Conservation (phyloP, 2,329 filamentous ascomycete genomes). For the Xylaria sp. region DNA sequence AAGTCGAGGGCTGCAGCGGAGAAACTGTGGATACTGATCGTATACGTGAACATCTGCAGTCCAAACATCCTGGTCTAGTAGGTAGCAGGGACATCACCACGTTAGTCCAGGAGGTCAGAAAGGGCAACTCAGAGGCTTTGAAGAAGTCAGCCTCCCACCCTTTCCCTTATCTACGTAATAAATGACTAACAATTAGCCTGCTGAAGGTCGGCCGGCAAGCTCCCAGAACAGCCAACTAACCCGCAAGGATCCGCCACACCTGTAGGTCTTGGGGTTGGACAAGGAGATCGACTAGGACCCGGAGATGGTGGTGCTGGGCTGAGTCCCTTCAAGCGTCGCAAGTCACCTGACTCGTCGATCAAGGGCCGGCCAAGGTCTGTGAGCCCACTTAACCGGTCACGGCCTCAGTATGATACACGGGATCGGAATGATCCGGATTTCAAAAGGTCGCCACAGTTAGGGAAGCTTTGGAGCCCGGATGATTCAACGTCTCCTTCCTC, state of each 20-base stretch:
- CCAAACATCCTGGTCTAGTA: conserved; percentile 12
- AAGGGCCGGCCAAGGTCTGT: conserved; percentile 19
- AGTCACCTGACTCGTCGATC: conserved; percentile 21
- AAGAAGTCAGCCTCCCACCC: conserved; percentile 13
- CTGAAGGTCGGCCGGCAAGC: conserved; percentile 7
- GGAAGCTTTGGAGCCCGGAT: conserved; percentile 32
- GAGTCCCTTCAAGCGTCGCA: conserved; percentile 22
- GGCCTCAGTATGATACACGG: conserved; percentile 21
- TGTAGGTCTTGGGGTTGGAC: conserved; percentile 7
- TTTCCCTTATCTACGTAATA: background rate
- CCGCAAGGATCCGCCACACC: background rate
- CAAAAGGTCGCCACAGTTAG: conserved; percentile 18
- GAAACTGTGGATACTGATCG: conserved; percentile 15
- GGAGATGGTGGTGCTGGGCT: conserved; percentile 14
- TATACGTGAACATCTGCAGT: conserved; percentile 18
- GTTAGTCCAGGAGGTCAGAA: conserved; percentile 18
- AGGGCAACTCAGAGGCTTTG: conserved; percentile 3
- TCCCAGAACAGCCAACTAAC: conserved; percentile 7
- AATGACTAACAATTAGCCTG: conserved; percentile 13
- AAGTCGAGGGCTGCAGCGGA: conserved; percentile 3
- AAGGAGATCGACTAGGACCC: conserved; percentile 1
- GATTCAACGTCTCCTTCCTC: conserved; percentile 12
- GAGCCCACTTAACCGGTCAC: conserved; percentile 28
- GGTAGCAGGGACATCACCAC: conserved; percentile 2
- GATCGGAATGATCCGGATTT: conserved; percentile 30